Base-by-base conservation (phyloP, 2,329 filamentous ascomycete species). In the Stachybotrys chartarum region DNA sequence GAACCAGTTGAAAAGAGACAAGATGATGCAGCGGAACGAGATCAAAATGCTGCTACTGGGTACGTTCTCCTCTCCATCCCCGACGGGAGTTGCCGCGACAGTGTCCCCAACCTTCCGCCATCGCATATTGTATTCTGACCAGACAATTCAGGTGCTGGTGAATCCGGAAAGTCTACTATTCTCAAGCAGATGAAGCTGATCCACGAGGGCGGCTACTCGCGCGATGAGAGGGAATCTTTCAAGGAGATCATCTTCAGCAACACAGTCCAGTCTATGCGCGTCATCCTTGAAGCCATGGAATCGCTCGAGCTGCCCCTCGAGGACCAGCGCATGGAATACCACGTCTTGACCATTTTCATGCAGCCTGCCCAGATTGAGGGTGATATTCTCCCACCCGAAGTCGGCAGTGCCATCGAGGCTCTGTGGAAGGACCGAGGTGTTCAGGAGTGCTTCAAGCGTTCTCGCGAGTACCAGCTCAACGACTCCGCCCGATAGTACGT, bases 121-220 rank as follows among this genome's bases (percentile, higher is more conserved):
- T 35, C 18, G 12, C 31, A 30, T n/a, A 45, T 31, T 30, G 6
- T 44, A 48, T 39, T 57, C 68, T 73, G 65, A 72, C 60, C 48
- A 35, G 7, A 52, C 57, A 59, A 30, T 16, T 48, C 67, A 95
- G 91, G 91, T 82, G 94, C 94, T 77, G 93, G 94, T 87, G 94
- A 99, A 92, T 75, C 74, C 58, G 74, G 94, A 66, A 99, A 97
- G 75, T 97, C 93, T 7, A 97, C 93, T 5, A 93, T 97, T 59
- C 84, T 97, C 62, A 97, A 97, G 79, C 93, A 97, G 79, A 97
- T 99, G 94, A 99, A 97, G 82, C 88, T 99, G 69, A 99, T 99
- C 69, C 91, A 99, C 75, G 94, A 99, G 80, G 94, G 94, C 61
- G 93, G 94, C 65, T 99, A 97, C 79, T 97, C 94, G 59, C 89